These are phyloP conservation scores for Pilasporangium apinafurcum DNA, from an alignment of 352 stramenopile genomes.

Conservation along the genomic window DNA sequence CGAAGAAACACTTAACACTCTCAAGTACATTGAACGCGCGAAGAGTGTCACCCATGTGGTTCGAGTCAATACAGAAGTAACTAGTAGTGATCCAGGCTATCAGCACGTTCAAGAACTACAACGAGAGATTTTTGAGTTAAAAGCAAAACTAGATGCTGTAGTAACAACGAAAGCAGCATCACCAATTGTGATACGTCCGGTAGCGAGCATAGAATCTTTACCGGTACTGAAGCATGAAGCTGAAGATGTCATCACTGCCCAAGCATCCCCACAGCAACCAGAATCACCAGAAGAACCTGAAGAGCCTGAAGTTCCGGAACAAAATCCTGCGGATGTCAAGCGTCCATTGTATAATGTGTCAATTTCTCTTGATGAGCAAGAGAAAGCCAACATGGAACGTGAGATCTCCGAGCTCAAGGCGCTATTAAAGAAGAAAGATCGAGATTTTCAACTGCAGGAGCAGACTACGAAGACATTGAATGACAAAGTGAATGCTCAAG, in stretches of 20 bases:
- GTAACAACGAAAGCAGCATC: background rate
- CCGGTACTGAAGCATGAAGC: too few relatives aligned
- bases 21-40: constrained; percentile 73
- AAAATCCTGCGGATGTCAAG: too few relatives aligned
- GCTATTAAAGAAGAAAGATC: constrained; percentile 25
- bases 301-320: too few relatives aligned
- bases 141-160: constrained; percentile 18
- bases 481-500: constrained; percentile 3
- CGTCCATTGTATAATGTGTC: constrained; percentile 7
- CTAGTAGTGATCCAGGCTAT: too few relatives aligned
- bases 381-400: constrained; percentile 28
- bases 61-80: constrained; percentile 29
- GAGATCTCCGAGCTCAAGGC: constrained; percentile 29
- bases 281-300: too few relatives aligned
- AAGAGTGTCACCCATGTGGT: constrained; percentile 41
- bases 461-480: constrained; percentile 1
- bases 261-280: too few relatives aligned
- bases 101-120: constrained; percentile 26
- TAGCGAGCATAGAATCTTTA: too few relatives aligned
- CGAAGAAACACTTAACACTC: constrained; percentile 81
- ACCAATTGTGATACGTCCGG: background rate
- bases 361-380: constrained; percentile 18
- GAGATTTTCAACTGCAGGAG: constrained; percentile 15
- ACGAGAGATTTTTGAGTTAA: constrained; percentile 34
- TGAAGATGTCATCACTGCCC: too few relatives aligned